phyloP scores from a whole-genome alignment of 306 rosid genomes.

The Begonia loranthoides region DNA sequence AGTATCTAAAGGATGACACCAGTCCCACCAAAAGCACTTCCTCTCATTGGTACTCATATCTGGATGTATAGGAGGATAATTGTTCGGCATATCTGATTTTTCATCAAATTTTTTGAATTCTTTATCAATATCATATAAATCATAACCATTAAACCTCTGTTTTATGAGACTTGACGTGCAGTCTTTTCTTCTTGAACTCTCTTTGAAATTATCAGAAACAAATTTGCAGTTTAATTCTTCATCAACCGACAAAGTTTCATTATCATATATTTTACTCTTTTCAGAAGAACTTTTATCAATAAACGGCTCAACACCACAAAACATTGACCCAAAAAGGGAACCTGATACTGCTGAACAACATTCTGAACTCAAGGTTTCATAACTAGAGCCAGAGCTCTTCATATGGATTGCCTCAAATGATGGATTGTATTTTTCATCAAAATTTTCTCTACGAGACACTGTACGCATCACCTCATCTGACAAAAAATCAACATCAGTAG shows the following conservation, averaged over 20 bases:
- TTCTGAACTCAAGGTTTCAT: slow-evolving; percentile 22
- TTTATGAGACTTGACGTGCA: slow-evolving; percentile 21
- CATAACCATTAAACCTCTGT: slow-evolving; percentile 20
- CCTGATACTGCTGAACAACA: slow-evolving; percentile 16
- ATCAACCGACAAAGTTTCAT: slow-evolving; percentile 13
- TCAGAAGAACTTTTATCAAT: slow-evolving; percentile 21
- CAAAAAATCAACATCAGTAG: slow-evolving; percentile 24
- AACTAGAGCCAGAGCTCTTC: slow-evolving; percentile 19
- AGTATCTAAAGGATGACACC: slow-evolving; percentile 14
- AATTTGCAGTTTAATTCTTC: slow-evolving; percentile 25
- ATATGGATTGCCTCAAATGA: slow-evolving; percentile 17
- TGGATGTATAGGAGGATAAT: slow-evolving; percentile 15
- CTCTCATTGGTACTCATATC: slow-evolving; percentile 25
- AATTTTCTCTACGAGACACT: slow-evolving; percentile 8
- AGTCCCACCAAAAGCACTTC: slow-evolving; percentile 18
- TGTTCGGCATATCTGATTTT: slow-evolving; percentile 11
- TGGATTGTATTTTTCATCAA: slow-evolving; percentile 19
- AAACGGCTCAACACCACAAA: slow-evolving; percentile 22
- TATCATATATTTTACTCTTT: slow-evolving; percentile 22
- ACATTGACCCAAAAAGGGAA: slow-evolving; percentile 18
- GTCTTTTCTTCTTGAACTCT: slow-evolving; percentile 20
- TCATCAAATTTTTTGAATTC: slow-evolving; percentile 15
- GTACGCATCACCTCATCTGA: slow-evolving; percentile 13
- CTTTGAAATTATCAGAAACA: slow-evolving; percentile 16
- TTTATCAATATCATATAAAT: slow-evolving; percentile 18